Base-by-base conservation (phyloP, 495 filamentous ascomycete species). In the Cercophora newfieldiana region DNA sequence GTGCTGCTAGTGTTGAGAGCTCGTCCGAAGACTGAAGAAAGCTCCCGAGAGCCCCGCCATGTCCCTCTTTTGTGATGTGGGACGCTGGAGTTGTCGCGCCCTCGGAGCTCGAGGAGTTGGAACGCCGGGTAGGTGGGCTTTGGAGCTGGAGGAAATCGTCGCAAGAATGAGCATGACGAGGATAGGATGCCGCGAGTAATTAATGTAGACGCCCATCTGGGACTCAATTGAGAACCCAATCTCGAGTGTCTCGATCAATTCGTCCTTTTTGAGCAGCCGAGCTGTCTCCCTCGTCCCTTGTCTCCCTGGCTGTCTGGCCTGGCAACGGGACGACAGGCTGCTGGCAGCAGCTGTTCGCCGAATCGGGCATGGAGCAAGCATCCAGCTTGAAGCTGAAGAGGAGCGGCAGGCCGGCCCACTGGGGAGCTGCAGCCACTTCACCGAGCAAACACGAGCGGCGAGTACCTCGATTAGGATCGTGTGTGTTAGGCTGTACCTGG, bases 161-260 rank as follows among this genome's bases (percentile, higher is more conserved):
- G 26, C 56, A 60, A 66, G 64, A 66, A 66, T 66, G 65, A 51
- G 49, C 31, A 25, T 22, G 53, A 56, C 50, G 51, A 29, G 51
- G 58, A 56, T 16, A 48, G 50, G 21, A 61, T 55, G 49, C 48
- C 64, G 31, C 30, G 48, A 22, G 29, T 22, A 49, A 62, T 61
- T 66, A 29, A 22, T 12, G 10, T 48, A 26, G 26, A 5, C 30
- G 58, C 44, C 31, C 16, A 3, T 47, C 14, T n/a, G 44, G 24
- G 12, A 7, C 22, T 30, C 21, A 31, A 28, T 48, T 24, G 19
- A 49, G n/a, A 47, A 4, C 12, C 4, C 28, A 58, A 62, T 66
- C 30, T 57, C 21, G 37, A 53, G 48, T 62, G 65, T 66, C 58
- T 30, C 8, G 29, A 29, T 37, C 49, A 21, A 51, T 21, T 51